phyloP scores from a whole-genome alignment of 805 yeast genomes.

The Clavispora santaluciae region DNA sequence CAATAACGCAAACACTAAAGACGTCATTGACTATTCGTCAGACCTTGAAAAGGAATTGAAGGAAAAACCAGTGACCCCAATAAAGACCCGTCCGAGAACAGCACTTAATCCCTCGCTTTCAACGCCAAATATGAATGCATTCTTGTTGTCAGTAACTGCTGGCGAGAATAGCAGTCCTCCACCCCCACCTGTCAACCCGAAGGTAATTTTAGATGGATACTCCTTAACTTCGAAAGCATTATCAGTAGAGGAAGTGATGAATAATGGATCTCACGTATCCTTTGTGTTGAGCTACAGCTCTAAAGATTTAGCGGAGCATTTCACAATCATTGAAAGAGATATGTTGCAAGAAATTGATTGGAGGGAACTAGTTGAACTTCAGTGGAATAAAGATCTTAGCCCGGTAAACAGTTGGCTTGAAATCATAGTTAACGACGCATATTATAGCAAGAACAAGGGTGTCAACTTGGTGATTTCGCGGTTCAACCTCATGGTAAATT shows the following conservation, averaged over 20 bases:
- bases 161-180: constrained; percentile 11
- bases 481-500: constrained; percentile 82
- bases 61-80: constrained; percentile 31
- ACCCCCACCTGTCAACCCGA: constrained; percentile 19
- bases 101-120: constrained; percentile 7
- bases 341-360: constrained; percentile 82
- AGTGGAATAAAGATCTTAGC: constrained; percentile 62
- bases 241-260: constrained; percentile 38
- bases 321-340: constrained; percentile 85
- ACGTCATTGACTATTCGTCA: constrained; percentile 23
- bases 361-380: constrained; percentile 77
- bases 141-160: constrained; percentile 5
- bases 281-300: constrained; percentile 75
- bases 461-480: constrained; percentile 77
- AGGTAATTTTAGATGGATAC: constrained; percentile 33
- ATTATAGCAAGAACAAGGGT: constrained; percentile 53
- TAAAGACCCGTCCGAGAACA: constrained; percentile 10
- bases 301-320: constrained; percentile 64
- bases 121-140: constrained; percentile 11
- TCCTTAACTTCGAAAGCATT: constrained; percentile 24
- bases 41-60: constrained; percentile 15
- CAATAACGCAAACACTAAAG: constrained; percentile 36
- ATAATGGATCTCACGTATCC: constrained; percentile 63
- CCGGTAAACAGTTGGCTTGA: constrained; percentile 83
- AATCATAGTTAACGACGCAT: constrained; percentile 53